Evolutionary conservation across 352 stramenopile genomes (phyloP).

Genomic region (Globisporangium radiosum): DNA sequence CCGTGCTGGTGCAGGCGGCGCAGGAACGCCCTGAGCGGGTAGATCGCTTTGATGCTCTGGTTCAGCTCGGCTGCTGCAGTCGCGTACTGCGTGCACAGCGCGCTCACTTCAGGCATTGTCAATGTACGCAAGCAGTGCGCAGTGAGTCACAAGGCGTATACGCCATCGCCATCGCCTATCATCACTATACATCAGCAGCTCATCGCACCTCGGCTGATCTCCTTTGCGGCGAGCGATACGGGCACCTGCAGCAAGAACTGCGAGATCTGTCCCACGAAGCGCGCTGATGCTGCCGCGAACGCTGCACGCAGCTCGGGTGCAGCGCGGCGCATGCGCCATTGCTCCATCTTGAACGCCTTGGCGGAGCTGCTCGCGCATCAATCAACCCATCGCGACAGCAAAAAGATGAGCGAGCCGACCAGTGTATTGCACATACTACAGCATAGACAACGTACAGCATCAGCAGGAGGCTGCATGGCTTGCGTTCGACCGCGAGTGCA

Average conservation of each 20-base stretch:
- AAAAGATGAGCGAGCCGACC: neutral
- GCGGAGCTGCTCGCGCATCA: constrained; percentile 18
- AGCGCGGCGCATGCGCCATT: constrained; percentile 19
- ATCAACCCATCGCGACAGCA: neutral
- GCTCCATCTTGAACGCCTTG: constrained; percentile 56
- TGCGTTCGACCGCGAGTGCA: constrained; percentile 37
- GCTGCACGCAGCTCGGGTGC: constrained; percentile 17
- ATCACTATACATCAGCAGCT: neutral
- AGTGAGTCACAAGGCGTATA: neutral
- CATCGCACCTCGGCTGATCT: constrained; percentile 42
- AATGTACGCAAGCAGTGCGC: neutral
- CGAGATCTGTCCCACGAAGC: constrained; percentile 36
- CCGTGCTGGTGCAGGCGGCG: constrained; percentile 51
- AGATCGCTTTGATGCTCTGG: constrained; percentile 56
- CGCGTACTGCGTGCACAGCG: constrained; percentile 44
- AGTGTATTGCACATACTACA: neutral
- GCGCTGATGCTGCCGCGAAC: constrained; percentile 15
- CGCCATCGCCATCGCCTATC: neutral
- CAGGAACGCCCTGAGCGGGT: constrained; percentile 65
- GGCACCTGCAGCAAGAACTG: constrained; percentile 49
- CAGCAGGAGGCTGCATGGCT: constrained; percentile 34
- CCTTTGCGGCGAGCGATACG: constrained; percentile 37
- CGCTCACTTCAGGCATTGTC: constrained; percentile 28
- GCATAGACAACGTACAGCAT: constrained; percentile 30
- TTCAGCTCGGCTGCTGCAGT: constrained; percentile 37